phyloP scores from a whole-genome alignment of 306 rosid genomes.

The Gastrolobium bilobum region DNA sequence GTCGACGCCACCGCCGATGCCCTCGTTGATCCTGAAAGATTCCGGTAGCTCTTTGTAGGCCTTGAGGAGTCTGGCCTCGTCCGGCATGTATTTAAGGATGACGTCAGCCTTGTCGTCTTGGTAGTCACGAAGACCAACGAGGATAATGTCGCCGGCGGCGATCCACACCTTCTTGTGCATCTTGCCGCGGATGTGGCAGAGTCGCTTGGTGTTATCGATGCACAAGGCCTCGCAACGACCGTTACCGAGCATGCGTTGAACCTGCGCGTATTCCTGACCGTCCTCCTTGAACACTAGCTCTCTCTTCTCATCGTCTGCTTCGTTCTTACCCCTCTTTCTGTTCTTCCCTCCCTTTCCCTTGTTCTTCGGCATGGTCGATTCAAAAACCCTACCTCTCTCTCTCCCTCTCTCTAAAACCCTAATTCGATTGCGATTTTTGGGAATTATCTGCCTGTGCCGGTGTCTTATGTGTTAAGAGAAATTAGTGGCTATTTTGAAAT shows the following conservation, averaged over 20 bases:
- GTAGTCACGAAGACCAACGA: constrained; percentile 56
- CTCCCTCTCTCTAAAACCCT: constrained; percentile 37
- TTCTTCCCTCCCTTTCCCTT: constrained; percentile 73
- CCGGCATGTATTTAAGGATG: constrained; percentile 62
- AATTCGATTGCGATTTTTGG: neutral
- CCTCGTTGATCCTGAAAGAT: constrained; percentile 48
- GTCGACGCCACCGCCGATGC: constrained; percentile 51
- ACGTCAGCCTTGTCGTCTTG: constrained; percentile 63
- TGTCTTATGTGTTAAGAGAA: no score
- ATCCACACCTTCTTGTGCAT: constrained; percentile 70
- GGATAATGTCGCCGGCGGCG: constrained; percentile 61
- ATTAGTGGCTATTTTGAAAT: no score
- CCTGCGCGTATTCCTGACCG: constrained; percentile 59
- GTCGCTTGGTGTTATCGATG: constrained; percentile 59
- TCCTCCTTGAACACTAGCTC: constrained; percentile 62
- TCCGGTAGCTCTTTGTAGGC: constrained; percentile 59
- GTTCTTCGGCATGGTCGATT: constrained; percentile 61
- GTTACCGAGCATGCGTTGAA: constrained; percentile 52
- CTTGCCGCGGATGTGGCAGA: constrained; percentile 64
- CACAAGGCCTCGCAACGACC: constrained; percentile 61
- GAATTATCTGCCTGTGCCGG: no score
- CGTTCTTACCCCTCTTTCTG: constrained; percentile 67
- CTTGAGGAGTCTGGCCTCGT: constrained; percentile 56
- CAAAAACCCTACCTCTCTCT: no score
- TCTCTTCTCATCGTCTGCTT: constrained; percentile 63